Base-by-base conservation (phyloP, 805 yeast species). In the Zygotorulaspora danielsina region DNA sequence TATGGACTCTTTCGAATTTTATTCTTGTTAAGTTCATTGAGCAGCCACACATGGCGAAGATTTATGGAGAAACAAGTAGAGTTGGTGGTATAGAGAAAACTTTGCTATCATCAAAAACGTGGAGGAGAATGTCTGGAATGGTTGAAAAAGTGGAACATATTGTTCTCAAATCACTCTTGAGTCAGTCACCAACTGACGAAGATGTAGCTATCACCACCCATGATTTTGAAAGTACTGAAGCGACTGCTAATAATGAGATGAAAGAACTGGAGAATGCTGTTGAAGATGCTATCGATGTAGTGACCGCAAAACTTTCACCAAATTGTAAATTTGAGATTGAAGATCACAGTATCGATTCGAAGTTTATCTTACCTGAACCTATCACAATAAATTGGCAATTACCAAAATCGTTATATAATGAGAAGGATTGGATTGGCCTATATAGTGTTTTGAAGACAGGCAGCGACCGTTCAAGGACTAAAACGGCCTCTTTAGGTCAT, bases 371-470 rank as follows among this genome's bases (percentile, higher is more conserved):
- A 29, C 64, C 53, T 27, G 59, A 66, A 6, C 75, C 82, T 2
- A 70, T 84, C 18, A 56, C 55, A 15, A 71, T 81, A 3, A 53
- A 61, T 15, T 84, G 84, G 80, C 55, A 60, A 19, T 65, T 80
- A 0, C 81, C 84, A 1, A 32, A 32, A 7, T 64, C 62, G 2
- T 44, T 53, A 17, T 78, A 74, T 46, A 63, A 75, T 12, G 41
- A 62, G 0, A 69, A 66, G 30, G 89, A 83, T 55, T 84, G 95
- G 95, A 72, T 84, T 48, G 94, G 93, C 1, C 60, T 84, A 20
- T 84, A 84, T 61, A 74, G 75, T 38, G 72, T 81, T 7, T 64
- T 75, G 18, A 82, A 75, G 45, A 77, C 84, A 12, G 72, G 78
- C 4, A 66, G 66, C 24, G 73, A 80, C 15, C 69, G 78, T 38